Evolutionary conservation across 2,329 filamentous ascomycete species (phyloP), one percentile per base, ranked within the genome.

Genomic region (Sclerotinia nivalis): DNA sequence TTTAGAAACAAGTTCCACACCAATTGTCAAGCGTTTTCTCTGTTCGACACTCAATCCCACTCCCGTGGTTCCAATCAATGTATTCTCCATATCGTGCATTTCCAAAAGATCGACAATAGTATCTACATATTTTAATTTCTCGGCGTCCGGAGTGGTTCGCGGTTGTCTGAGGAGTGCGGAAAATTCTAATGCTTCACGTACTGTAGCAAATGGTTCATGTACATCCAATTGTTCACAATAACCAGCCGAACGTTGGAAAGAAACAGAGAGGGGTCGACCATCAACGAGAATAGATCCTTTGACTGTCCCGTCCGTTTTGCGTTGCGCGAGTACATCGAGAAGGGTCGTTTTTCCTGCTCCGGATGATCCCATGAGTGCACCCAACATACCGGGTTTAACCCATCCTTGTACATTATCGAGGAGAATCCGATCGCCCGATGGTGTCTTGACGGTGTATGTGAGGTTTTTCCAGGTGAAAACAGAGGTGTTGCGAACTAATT

Each of bases 261-360:
- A 93, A 56, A 85, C 85, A 73, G 95, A 92, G 56, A 91, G 88
- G 34, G 87, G 89, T 47, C 84, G 84, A 40, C 87, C 87, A 70
- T 88, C 85, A 9, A 89, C 86, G 15, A 87, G 80, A 89, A 97
- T 96, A 74, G 94, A 91, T 67, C 94, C 94, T 9, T 87, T 88
- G 62, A 97, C 92, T 22, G 96, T 90, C 80, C 94, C 94, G 88
- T 95, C 94, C 0, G 91, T 93, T 18, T 91, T 91, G 78, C 94
- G 90, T 71, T 91, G 91, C 55, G 94, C 94, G 73, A 97, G 84
- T 45, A 92, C 92, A 80, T 97, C 92, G 43, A 97, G 82, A 37
- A 97, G 86, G 0, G 93, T 97, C 0, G 94, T 97, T 80, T 97
- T 97, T 70, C 94, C 94, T 22, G 94, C 94, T 74, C 94, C 82